A percentile compares a stretch with the other conserved stretches of the same genome.
phyloP scores from a whole-genome alignment of 371 early-diverging fungal species.

The Saksenaea oblongispora region DNA sequence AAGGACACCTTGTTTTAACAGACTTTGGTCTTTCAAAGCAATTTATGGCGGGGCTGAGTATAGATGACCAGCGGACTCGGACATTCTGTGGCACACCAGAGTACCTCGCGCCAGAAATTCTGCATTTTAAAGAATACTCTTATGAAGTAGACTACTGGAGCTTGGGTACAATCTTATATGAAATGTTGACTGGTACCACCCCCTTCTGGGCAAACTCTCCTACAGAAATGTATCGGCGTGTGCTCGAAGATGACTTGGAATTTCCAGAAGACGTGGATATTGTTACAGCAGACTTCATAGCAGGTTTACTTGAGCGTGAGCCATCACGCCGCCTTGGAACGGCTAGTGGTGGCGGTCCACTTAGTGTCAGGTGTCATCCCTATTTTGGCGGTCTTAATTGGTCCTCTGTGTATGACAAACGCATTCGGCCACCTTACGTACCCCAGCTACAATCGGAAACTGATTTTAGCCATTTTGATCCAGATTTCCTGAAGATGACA shows the following conservation, averaged over 20 bases:
- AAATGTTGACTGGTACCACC: conserved; percentile 73
- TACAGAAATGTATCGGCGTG: conserved; percentile 75
- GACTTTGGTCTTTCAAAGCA: conserved; percentile 89
- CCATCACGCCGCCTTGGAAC: conserved; percentile 66
- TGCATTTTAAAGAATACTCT: conserved; percentile 79
- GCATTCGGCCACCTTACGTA: conserved; percentile 61
- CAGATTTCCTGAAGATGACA: conserved; percentile 49
- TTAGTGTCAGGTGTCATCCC: conserved; percentile 67
- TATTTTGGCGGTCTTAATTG: conserved; percentile 73
- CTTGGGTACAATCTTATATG: conserved; percentile 90
- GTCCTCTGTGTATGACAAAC: conserved; percentile 70
- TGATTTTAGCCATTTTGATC: conserved; percentile 65
- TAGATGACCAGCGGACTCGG: conserved; percentile 62
- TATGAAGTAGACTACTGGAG: conserved; percentile 97
- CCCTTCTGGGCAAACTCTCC: conserved; percentile 81
- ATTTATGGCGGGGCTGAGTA: conserved; percentile 34
- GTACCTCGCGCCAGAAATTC: conserved; percentile 89
- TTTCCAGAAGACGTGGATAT: conserved; percentile 67
- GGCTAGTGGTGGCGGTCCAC: conserved; percentile 50
- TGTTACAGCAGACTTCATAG: conserved; percentile 56
- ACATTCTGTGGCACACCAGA: conserved; percentile 97
- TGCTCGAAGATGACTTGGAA: conserved; percentile 69
- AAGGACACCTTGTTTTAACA: conserved; percentile 83
- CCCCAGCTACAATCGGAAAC: conserved; percentile 46
- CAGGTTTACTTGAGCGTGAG: conserved; percentile 67